Base-by-base conservation (phyloP, 306 rosid species). In the Fragaria ananassa region DNA sequence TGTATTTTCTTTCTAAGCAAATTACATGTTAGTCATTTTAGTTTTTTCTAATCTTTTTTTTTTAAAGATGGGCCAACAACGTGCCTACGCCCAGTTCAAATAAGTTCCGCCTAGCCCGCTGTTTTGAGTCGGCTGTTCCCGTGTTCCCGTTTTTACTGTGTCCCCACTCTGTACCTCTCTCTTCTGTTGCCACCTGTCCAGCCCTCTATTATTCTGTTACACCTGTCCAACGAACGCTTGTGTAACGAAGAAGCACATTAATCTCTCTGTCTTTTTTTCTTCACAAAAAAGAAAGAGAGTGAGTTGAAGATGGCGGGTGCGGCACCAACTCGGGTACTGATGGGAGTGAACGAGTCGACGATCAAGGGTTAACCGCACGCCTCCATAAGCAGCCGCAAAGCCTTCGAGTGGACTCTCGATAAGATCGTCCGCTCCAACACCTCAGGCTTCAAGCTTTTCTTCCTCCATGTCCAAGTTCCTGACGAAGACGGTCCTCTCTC, bases 331-430 rank as follows among this genome's bases (percentile, higher is more conserved):
- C 94, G 96, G 83, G 68, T 92, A 42, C 78, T 94, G 92, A 14
- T 94, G 34, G 98, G 80, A 13, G 98, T 94, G 85, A 94, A 87
- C 83, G 91, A 94, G 89, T 94, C 98, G 63, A 92, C 93, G 58
- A 83, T 94, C 70, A 89, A 90, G 51, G 98, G 98, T 9, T 92
- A 94, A 44, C 97, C 98, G 0, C 75, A 92, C 81, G 83, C 97
- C 82, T 92, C 97, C 2, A 94, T 94, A 3, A 94, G 98, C 58
- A 89, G 96, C 96, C 90, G 39, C 64, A 87, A 96, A 42, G 98
- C 97, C 23, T 92, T 94, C 72, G 93, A 94, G 68, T 94, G 98
- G 97, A 90, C 95, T 21, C 74, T 94, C 11, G 75, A 83, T 66
- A 94, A 94, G 89, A 92, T 94, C 88, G 77, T 94, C 72, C 92